Conservation (phyloP, 192 early-diverging fungal species). For the Neocallimastix lanati region DNA sequence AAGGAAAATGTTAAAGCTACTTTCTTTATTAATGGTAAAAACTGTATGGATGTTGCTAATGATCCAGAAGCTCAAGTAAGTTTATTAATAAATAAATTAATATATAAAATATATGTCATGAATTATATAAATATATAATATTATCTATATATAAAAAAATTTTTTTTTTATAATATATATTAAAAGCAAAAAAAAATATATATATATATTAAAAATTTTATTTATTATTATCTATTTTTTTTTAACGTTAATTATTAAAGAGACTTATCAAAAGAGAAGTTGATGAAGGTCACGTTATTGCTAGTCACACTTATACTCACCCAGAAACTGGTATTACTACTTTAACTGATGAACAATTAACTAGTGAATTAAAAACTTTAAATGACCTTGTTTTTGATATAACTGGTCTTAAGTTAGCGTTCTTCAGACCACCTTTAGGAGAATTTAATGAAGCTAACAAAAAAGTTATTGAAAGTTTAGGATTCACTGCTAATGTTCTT, state of each 20-base stretch:
- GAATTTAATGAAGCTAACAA: background rate
- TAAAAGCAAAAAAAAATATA: no score
- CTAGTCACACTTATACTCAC: background rate
- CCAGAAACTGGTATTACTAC: background rate
- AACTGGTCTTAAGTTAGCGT: background rate
- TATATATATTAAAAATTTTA: no score
- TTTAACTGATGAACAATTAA: background rate
- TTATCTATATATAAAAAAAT: no score
- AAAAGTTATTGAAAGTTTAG: background rate
- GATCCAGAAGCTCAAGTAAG: background rate
- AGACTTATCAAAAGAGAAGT: background rate
- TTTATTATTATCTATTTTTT: no score
- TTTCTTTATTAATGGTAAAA: conserved; percentile 42
- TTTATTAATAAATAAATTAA: no score
- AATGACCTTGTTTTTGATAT: background rate
- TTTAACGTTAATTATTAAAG: no score
- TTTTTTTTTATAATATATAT: no score
- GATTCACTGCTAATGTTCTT: background rate
- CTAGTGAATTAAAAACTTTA: background rate
- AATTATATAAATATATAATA: no score
- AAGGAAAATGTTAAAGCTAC: conserved; percentile 36
- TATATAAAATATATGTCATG: no score
- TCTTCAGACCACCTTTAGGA: background rate
- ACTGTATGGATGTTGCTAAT: background rate
- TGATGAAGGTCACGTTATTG: background rate